Evolutionary conservation across 2,329 filamentous ascomycete species (phyloP).

Genomic region (Fusarium phyllophilum): DNA sequence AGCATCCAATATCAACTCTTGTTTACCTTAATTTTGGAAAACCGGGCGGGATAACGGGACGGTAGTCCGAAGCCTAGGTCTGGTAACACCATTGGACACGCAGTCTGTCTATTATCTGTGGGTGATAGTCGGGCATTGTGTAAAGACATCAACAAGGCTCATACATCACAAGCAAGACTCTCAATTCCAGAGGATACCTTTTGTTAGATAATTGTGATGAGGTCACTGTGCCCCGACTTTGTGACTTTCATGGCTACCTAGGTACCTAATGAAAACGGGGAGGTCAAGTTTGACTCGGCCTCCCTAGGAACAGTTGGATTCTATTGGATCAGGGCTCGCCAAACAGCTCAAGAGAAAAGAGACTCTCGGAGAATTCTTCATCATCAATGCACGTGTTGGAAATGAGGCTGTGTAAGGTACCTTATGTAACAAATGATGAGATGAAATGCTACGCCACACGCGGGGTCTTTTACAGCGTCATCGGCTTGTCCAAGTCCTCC

Average conservation of each 20-base stretch:
- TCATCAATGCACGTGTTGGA: neutral
- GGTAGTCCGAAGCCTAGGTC: neutral
- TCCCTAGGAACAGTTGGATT: neutral
- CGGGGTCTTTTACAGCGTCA: constrained; percentile 26
- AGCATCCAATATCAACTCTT: neutral
- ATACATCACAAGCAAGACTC: neutral
- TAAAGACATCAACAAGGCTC: neutral
- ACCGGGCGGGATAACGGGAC: constrained; percentile 2
- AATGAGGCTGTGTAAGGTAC: constrained; percentile 23
- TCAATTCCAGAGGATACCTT: neutral
- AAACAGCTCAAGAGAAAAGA: neutral
- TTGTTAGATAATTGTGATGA: neutral
- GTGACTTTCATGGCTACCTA: neutral
- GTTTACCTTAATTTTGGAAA: neutral
- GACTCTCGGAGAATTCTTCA: neutral
- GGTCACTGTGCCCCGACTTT: neutral
- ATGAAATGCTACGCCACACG: constrained; percentile 24
- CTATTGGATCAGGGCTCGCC: neutral
- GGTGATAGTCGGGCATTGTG: neutral
- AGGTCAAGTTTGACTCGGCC: constrained; percentile 10
- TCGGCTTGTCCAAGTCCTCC: constrained; percentile 4
- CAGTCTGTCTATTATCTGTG: neutral
- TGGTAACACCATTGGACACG: too few relatives aligned
- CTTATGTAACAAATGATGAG: neutral
- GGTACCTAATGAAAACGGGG: neutral